Evolutionary conservation across 2,329 filamentous ascomycete genomes (phyloP).

Genomic region (Arthrobotrys megalospora): DNA sequence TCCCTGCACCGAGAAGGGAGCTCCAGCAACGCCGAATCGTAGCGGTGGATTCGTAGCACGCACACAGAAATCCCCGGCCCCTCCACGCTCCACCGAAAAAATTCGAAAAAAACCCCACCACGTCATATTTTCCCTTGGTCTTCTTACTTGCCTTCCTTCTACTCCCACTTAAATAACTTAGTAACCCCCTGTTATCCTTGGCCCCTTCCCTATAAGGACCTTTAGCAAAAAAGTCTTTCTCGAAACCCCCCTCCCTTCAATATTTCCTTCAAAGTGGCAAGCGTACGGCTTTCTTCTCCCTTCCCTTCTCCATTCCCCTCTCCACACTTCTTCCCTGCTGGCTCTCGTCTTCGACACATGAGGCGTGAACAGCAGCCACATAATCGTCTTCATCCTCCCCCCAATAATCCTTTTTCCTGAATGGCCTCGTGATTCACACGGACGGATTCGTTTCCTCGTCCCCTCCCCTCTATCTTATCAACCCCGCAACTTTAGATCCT

Average conservation of each 20-base stretch:
- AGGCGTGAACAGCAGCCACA: conserved; percentile 60
- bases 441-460: conserved; percentile 53
- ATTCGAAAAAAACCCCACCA: conserved; percentile 13
- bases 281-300: conserved; percentile 31
- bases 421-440: conserved; percentile 47
- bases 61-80: conserved; percentile 21
- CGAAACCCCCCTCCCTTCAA: conserved; percentile 1
- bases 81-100: conserved; percentile 16
- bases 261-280: conserved; percentile 60
- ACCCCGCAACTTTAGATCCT: background rate
- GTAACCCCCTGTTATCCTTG: background rate
- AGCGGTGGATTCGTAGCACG: conserved; percentile 17
- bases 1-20: background rate
- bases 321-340: conserved; percentile 23
- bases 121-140: conserved; percentile 14
- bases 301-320: background rate
- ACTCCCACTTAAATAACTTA: background rate
- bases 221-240: background rate
- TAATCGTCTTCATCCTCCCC: conserved; percentile 56
- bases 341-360: conserved; percentile 57
- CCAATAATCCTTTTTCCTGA: conserved; percentile 54
- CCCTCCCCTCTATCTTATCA: conserved; percentile 16
- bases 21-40: conserved; percentile 14
- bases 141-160: background rate
- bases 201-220: conserved; percentile 2